Percentiles rank a stretch among this genome's conserved stretches.
These are phyloP conservation scores for Zalaria sp. DNA, from an alignment of 2,329 filamentous ascomycete species.

Conservation along the genomic window DNA sequence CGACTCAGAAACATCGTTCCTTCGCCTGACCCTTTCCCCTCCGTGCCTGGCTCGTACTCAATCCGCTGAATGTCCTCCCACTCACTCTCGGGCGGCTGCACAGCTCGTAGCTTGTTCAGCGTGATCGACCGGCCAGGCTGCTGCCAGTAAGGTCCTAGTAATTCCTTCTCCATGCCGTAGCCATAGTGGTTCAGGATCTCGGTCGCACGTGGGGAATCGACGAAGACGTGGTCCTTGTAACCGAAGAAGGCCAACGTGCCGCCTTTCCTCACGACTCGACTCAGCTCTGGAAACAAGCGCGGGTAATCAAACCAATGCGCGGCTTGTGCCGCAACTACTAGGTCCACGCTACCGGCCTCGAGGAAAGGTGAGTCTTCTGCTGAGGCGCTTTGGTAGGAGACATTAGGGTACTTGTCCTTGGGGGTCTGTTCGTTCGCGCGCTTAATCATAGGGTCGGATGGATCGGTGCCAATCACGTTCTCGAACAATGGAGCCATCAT, in stretches of 20 bases:
- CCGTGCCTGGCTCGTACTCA: conserved; percentile 41
- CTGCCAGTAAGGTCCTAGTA: conserved; percentile 47
- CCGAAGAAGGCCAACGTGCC: conserved; percentile 53
- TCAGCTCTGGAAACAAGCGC: conserved; percentile 41
- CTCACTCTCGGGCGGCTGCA: conserved; percentile 36
- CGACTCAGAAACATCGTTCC: conserved; percentile 38
- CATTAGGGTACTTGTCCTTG: conserved; percentile 20
- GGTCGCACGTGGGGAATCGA: conserved; percentile 38
- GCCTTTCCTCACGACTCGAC: conserved; percentile 37
- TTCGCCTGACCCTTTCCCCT: conserved; percentile 23
- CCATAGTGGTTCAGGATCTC: conserved; percentile 40
- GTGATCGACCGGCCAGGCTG: conserved; percentile 44
- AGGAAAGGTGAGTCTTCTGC: conserved; percentile 40
- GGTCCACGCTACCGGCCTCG: conserved; percentile 35
- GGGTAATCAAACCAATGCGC: conserved; percentile 54
- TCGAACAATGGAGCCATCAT: conserved; percentile 40
- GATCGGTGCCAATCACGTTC: conserved; percentile 40
- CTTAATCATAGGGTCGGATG: conserved; percentile 40
- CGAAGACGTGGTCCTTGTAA: conserved; percentile 49
- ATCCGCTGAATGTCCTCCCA: conserved; percentile 41
- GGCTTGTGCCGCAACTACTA: conserved; percentile 38
- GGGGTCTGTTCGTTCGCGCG: conserved; percentile 16
- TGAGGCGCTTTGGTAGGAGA: conserved; percentile 34
- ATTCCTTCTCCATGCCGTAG: conserved; percentile 34
- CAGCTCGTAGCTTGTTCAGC: conserved; percentile 34